A percentile compares a stretch with the other conserved stretches of the same genome.
Evolutionary conservation across 2,329 filamentous ascomycete species (phyloP).

Genomic region (Emydomyces testavorans): DNA sequence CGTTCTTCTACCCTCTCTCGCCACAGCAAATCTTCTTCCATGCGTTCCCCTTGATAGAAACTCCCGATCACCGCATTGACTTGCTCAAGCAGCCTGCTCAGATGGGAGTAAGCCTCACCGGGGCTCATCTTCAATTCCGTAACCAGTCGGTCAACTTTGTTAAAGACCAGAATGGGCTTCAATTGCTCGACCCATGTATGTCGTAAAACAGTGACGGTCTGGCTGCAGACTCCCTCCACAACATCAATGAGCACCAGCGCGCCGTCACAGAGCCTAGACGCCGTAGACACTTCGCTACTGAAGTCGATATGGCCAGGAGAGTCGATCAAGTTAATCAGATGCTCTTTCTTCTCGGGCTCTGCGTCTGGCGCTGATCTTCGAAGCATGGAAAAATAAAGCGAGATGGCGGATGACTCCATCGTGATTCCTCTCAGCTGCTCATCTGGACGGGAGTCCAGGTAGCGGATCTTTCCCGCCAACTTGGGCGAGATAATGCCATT

Average conservation of each 20-base stretch:
- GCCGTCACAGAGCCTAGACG: slow-evolving; percentile 85
- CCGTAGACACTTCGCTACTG: slow-evolving; percentile 93
- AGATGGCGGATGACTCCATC: slow-evolving; percentile 99
- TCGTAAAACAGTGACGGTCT: slow-evolving; percentile 90
- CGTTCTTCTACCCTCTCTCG: slow-evolving; percentile 82
- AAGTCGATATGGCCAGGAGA: slow-evolving; percentile 98
- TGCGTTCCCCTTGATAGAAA: slow-evolving; percentile 94
- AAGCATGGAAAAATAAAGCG: slow-evolving; percentile 86
- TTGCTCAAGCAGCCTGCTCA: slow-evolving; percentile 83
- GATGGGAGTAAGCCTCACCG: slow-evolving; percentile 73
- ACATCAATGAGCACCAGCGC: slow-evolving; percentile 91
- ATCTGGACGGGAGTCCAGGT: slow-evolving; percentile 89
- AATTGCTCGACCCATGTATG: slow-evolving; percentile 94
- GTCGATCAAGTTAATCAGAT: slow-evolving; percentile 93
- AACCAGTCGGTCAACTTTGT: slow-evolving; percentile 93
- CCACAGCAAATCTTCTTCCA: slow-evolving; percentile 98
- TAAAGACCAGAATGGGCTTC: slow-evolving; percentile 88
- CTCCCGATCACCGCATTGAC: slow-evolving; percentile 95
- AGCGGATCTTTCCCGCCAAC: slow-evolving; percentile 92
- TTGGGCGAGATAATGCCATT: slow-evolving; percentile 99
- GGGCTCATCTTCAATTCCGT: slow-evolving; percentile 93
- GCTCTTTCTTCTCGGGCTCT: slow-evolving; percentile 65
- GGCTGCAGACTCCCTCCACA: slow-evolving; percentile 94
- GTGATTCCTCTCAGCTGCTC: slow-evolving; percentile 94
- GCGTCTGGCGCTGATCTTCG: slow-evolving; percentile 59